Base-by-base conservation (phyloP, 306 rosid genomes). In the Arachis hypogaea region DNA sequence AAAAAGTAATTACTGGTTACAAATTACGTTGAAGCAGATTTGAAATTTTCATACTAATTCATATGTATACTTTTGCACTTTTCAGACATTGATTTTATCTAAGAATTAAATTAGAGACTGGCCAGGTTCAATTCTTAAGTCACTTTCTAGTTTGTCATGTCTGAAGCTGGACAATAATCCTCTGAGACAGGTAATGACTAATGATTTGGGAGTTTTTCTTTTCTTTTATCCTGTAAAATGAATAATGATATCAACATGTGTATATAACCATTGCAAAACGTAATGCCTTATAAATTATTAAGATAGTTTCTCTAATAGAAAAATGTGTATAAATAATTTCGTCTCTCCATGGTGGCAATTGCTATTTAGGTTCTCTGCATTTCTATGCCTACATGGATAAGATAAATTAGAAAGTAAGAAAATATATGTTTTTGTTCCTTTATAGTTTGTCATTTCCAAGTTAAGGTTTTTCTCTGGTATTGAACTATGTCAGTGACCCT, bases 151-250 rank as follows among this genome's bases (percentile, higher is more conserved):
- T 75, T 90, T 93, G 49, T 38, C 76, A 69, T 86, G 96, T 81
- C 88, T 93, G 85, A 93, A 93, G 88, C 85, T 93, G 81, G 98
- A 89, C 73, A 76, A 82, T 79, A 93, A 93, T 82, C 92, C 85
- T 70, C 87, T 89, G 44, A 72, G 73, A 81, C 87, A 86, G 97
- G 98, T 93, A 85, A 84, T 66, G 57, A 47, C 66, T 59, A 78
- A 85, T 68, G 16, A 43, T 59, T 33, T 69, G 36, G 55, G 59
- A 66, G 55, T 58, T 72, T 60, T 59, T 54, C 54, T 72, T 28
- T 33, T 36, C 41, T 68, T 71, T 66, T 61, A 66, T 63, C 29
- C 43, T 30, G 68, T 69, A 16, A 70, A 76, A n/a, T 71, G 66
- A 75, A 59, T 74, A 75, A 59, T 74, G 71, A 2, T 67, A 66